Conservation (phyloP, 1,284 basidiomycete genomes). For the Apiotrichum mycotoxinovorans region DNA sequence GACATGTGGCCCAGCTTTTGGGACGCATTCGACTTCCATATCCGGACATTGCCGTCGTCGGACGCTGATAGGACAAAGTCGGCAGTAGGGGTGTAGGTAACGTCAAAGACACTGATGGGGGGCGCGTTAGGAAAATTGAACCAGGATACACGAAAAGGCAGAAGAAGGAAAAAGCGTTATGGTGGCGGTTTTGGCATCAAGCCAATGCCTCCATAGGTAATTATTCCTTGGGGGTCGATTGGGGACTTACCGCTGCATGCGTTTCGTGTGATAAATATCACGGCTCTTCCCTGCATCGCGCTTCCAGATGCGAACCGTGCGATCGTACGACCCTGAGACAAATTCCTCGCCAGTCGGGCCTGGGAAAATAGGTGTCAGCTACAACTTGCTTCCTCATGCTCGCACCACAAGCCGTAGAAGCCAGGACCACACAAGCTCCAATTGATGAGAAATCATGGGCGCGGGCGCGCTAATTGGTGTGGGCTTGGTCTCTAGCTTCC, state of each 20-base stretch:
- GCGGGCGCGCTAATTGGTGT: too few species aligned
- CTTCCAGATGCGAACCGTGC: constrained; percentile 90
- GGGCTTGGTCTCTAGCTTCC: too few species aligned
- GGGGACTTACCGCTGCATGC: constrained; percentile 87
- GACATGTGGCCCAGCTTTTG: constrained; percentile 90
- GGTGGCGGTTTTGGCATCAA: background rate
- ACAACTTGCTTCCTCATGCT: background rate
- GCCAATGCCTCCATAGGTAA: background rate
- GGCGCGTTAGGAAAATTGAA: constrained; percentile 10
- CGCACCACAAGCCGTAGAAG: too few species aligned
- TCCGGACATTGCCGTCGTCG: constrained; percentile 92
- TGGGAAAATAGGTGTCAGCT: constrained; percentile 15
- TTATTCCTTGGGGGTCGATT: too few species aligned
- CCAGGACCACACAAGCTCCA: too few species aligned
- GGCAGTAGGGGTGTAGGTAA: constrained; percentile 79
- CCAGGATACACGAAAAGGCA: background rate
- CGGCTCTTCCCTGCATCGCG: constrained; percentile 76
- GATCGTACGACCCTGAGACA: constrained; percentile 93
- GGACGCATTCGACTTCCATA: constrained; percentile 93
- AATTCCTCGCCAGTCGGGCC: constrained; percentile 90
- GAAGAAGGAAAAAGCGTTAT: background rate
- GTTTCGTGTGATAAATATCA: constrained; percentile 96
- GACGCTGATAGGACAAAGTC: constrained; percentile 91
- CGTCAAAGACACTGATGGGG: constrained; percentile 51
- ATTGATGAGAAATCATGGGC: too few species aligned